Evolutionary conservation across 2,329 filamentous ascomycete genomes (phyloP).

Genomic region (Thelonectria blattea): DNA sequence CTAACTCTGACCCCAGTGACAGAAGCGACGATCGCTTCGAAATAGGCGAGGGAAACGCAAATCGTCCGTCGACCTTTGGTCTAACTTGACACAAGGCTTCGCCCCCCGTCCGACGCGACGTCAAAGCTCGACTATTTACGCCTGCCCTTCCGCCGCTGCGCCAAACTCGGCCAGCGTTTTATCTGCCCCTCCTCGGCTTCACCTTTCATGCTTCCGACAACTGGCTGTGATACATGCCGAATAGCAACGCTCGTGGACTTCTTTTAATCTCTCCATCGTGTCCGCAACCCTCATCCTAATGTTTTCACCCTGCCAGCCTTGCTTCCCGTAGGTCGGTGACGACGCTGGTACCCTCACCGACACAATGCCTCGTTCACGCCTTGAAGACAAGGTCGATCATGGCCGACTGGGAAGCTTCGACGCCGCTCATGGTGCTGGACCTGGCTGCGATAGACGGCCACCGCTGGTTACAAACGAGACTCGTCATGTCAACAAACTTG

Average conservation of each 20-base stretch:
- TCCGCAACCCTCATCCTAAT: constrained; percentile 3
- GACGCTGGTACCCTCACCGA: constrained; percentile 19
- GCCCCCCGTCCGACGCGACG: not conserved
- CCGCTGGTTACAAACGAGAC: constrained; percentile 42
- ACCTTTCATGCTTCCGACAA: constrained; percentile 1
- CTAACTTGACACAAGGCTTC: not conserved
- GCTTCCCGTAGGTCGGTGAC: constrained; percentile 18
- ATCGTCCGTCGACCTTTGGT: not conserved
- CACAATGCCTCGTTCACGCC: constrained; percentile 27
- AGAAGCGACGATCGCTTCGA: constrained; percentile 14
- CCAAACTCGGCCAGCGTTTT: constrained; percentile 19
- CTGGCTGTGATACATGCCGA: not conserved
- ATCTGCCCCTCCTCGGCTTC: not conserved
- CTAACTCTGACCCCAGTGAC: constrained; percentile 2
- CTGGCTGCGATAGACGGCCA: constrained; percentile 19
- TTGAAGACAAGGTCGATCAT: constrained; percentile 24
- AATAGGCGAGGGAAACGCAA: not conserved
- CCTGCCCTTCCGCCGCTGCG: constrained; percentile 1
- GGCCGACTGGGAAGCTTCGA: constrained; percentile 13
- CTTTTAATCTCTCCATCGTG: not conserved
- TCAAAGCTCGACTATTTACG: constrained; percentile 19
- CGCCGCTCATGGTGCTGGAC: constrained; percentile 21
- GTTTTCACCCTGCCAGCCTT: constrained; percentile 14
- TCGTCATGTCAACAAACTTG: constrained; percentile 66
- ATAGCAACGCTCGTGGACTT: not conserved